These are phyloP conservation scores for Rhizopus stolonifer DNA, from an alignment of 371 early-diverging fungal species.

Conservation along the genomic window DNA sequence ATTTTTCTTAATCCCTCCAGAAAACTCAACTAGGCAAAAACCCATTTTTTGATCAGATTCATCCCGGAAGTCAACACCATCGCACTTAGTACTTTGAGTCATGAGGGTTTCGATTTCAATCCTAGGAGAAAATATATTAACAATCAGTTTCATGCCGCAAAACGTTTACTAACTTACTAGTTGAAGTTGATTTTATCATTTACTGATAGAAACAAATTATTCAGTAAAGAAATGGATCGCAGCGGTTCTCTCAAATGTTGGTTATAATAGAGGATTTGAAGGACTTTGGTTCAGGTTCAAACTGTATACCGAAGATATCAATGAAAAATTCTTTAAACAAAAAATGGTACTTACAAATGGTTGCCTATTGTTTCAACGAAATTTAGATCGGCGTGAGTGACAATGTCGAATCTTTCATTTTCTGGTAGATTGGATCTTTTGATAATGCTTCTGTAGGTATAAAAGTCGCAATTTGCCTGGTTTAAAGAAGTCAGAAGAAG, in stretches of 20 bases:
- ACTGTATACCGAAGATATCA: constrained; percentile 11
- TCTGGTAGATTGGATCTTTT: constrained; percentile 13
- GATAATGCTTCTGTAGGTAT: constrained; percentile 13
- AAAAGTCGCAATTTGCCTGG: constrained; percentile 11
- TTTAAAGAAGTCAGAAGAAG: constrained; percentile 11
- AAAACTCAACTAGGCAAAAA: constrained; percentile 18
- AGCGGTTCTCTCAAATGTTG: constrained; percentile 9
- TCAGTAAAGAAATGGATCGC: constrained; percentile 12
- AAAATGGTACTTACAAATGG: constrained; percentile 10
- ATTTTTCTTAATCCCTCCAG: constrained; percentile 19
- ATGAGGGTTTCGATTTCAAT: constrained; percentile 16
- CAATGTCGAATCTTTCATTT: constrained; percentile 11
- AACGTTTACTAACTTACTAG: constrained; percentile 13
- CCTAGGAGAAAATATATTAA: constrained; percentile 9
- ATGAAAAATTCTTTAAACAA: constrained; percentile 3
- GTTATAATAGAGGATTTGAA: constrained; percentile 8
- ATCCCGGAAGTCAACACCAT: constrained; percentile 16
- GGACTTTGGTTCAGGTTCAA: constrained; percentile 14
- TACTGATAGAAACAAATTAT: constrained; percentile 12
- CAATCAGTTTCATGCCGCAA: constrained; percentile 10
- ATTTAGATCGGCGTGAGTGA: constrained; percentile 13
- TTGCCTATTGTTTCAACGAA: constrained; percentile 15
- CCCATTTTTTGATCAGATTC: constrained; percentile 16
- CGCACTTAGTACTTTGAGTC: constrained; percentile 14
- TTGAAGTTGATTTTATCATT: constrained; percentile 13